Conservation (phyloP, 2,329 filamentous ascomycete genomes). For the Venturia effusa region DNA sequence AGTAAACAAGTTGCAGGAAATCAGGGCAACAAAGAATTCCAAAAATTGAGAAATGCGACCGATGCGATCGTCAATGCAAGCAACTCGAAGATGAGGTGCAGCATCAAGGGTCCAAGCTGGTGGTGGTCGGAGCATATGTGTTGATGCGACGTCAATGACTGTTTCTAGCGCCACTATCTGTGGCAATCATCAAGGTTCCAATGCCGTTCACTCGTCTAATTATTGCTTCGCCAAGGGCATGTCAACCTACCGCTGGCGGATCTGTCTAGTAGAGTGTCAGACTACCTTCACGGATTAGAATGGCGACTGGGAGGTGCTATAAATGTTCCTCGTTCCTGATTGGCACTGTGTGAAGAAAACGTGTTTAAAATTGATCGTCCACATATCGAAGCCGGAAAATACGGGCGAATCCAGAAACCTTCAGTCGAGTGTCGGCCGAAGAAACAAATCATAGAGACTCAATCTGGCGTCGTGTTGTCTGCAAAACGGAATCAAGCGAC, state of each 20-base stretch:
- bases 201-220: not conserved
- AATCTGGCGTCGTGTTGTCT: not conserved
- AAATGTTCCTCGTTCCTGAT: not conserved
- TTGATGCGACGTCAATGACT: not conserved
- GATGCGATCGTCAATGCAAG: not conserved
- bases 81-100: not conserved
- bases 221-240: too few relatives aligned
- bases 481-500: not conserved
- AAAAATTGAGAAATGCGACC: not conserved
- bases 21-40: not conserved
- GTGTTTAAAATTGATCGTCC: not conserved
- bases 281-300: not conserved
- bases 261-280: not conserved
- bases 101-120: not conserved
- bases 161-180: not conserved
- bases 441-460: too few relatives aligned
- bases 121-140: not conserved
- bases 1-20: not conserved
- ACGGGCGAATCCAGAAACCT: not conserved
- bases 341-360: not conserved
- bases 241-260: not conserved
- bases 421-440: not conserved
- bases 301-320: not conserved
- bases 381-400: not conserved
- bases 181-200: not conserved